Base-by-base conservation (phyloP, 2,329 filamentous ascomycete genomes). In the Ascochyta lentis region DNA sequence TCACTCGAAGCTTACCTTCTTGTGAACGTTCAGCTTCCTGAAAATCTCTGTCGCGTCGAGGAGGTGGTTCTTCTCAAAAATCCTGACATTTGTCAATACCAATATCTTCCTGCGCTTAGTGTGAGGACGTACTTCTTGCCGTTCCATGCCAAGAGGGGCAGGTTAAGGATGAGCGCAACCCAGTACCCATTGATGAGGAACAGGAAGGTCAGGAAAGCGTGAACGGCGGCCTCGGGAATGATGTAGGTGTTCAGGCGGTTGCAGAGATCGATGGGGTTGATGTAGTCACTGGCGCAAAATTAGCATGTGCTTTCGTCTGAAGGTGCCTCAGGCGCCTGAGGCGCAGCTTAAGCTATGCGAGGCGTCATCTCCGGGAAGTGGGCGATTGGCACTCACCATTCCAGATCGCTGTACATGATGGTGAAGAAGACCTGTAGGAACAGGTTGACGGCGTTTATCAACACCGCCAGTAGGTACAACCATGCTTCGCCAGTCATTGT, bases 351-450 rank as follows among this genome's bases (percentile, higher is more conserved):
- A 35, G 37, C 53, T 38, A 38, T 24, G 33, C 19, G 10, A 16
- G 29, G 33, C 16, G 15, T 27, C 27, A 15, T 8, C 10, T 7
- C 8, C n/a, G 3, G 42, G 16, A 16, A 31, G 29, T 31, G 13
- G 29, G 29, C 29, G 39, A 45, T n/a, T n/a, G 19, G 33, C 33
- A 84, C 91, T 74, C 83, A 96, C 93, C 95, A 99, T 89, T 99
- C 95, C 73, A 99, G 81, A 85, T 99, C 95, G 80, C 92, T 96
- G 83, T 98, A 99, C 96, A 99, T 99, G 76, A 99, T 99, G 56
- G 95, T 99, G 83, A 99, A 99, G 86, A 99, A 99, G 71, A 99
- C 95, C 83, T 99, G 96, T 55, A 99, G 86, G 81, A 99, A 99
- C 75, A 99, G 86, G 84, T 99, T 99, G 87, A 99, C 93, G 83